phyloP scores from a whole-genome alignment of 176 grass and related monocot species.

The Oryza meridionalis region DNA sequence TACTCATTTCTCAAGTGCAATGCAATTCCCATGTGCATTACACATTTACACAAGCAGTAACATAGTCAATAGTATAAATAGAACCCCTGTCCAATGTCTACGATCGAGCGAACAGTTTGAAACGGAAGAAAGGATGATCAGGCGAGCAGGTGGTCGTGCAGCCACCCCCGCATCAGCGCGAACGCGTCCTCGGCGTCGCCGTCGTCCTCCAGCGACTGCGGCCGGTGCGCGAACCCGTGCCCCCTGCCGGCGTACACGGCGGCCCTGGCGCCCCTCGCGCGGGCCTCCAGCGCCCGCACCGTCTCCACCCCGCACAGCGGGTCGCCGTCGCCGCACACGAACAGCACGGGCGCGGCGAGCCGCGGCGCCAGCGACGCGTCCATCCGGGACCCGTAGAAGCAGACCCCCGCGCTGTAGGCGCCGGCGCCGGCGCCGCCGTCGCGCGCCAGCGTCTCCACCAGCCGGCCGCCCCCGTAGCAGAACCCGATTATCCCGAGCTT shows the following conservation, averaged over 20 bases:
- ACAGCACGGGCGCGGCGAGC: conserved; percentile 63
- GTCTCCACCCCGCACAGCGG: conserved; percentile 57
- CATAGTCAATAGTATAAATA: too few species aligned
- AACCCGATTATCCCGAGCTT: conserved; percentile 88
- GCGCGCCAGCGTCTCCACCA: conserved; percentile 67
- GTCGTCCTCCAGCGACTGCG: conserved; percentile 81
- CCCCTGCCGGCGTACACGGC: conserved; percentile 69
- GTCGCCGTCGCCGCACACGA: conserved; percentile 80
- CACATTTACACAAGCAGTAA: background rate
- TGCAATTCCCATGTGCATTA: too few species aligned
- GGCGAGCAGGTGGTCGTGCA: conserved; percentile 68
- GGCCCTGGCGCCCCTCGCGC: conserved; percentile 45
- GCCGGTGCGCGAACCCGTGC: conserved; percentile 78
- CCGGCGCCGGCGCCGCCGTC: conserved; percentile 43
- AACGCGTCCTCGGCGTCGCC: conserved; percentile 86
- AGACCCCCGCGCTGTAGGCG: conserved; percentile 66
- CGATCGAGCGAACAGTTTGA: background rate
- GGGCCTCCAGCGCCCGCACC: conserved; percentile 65
- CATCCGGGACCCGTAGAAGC: conserved; percentile 78
- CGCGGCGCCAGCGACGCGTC: conserved; percentile 54
- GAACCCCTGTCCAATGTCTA: background rate
- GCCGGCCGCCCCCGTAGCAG: conserved; percentile 71
- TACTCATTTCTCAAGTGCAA: background rate
- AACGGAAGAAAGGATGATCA: background rate
- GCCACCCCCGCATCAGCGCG: conserved; percentile 56